Percentiles rank a stretch among this genome's conserved stretches.
Conservation (phyloP, 441 rosid genomes). For the Sinapis alba region DNA sequence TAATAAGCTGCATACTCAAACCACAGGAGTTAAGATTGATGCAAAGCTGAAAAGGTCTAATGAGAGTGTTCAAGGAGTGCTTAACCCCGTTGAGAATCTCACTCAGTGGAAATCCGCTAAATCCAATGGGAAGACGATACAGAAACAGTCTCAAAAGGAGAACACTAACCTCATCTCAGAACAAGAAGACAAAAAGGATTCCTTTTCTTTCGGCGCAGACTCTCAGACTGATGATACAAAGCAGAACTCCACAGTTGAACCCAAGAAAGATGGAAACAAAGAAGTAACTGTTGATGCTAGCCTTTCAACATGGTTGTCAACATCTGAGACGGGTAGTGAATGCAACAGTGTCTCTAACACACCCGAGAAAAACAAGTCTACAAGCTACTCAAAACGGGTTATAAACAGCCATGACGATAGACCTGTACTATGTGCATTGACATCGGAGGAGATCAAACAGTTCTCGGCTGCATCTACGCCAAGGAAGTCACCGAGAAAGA, state of each 20-base stretch:
- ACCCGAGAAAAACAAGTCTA: conserved; percentile 31
- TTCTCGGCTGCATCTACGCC: conserved; percentile 62
- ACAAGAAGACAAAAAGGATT: conserved; percentile 50
- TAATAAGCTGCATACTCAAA: background rate
- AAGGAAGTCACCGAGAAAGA: conserved; percentile 64
- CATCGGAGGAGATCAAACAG: conserved; percentile 71
- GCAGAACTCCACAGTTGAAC: conserved; percentile 13
- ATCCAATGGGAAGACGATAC: conserved; percentile 48
- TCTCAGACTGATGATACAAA: conserved; percentile 37
- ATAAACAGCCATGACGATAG: conserved; percentile 62
- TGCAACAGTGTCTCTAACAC: conserved; percentile 35
- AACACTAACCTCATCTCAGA: conserved; percentile 43
- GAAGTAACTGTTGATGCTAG: conserved; percentile 74
- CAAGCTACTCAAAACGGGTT: conserved; percentile 34
- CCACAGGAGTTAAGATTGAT: conserved; percentile 31
- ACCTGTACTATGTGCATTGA: conserved; percentile 75
- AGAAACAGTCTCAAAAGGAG: conserved; percentile 59
- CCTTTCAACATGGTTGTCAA: conserved; percentile 90
- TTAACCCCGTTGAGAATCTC: conserved; percentile 82
- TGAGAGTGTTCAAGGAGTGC: conserved; percentile 55
- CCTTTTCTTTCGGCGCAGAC: conserved; percentile 41
- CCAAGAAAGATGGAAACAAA: conserved; percentile 49
- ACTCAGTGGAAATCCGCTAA: conserved; percentile 81
- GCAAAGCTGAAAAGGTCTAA: conserved; percentile 35
- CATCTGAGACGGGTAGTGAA: conserved; percentile 54